Evolutionary conservation across 306 rosid genomes (phyloP).

Genomic region (Quercus bicolor): DNA sequence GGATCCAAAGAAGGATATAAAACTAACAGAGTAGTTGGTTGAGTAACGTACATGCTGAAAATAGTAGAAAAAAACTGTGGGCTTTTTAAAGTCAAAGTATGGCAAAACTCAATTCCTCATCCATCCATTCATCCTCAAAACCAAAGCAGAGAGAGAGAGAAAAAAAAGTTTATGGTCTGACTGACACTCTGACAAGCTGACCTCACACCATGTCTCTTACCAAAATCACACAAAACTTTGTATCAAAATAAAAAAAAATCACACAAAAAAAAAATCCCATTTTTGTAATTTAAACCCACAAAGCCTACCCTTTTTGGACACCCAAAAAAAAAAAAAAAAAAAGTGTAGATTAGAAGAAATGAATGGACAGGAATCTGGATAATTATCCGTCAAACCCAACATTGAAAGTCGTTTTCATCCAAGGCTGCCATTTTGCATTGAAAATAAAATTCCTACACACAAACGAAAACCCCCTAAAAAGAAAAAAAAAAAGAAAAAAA

Average conservation of each 20-base stretch:
- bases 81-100: background rate
- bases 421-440: conserved; percentile 12
- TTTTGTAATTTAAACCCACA: conserved; percentile 25
- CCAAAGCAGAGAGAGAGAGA: background rate
- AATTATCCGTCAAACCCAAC: conserved; percentile 41
- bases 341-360: background rate
- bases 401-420: conserved; percentile 42
- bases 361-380: conserved; percentile 46
- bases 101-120: background rate
- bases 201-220: no score
- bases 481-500: background rate
- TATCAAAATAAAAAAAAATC: no score
- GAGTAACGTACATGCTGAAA: no score
- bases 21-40: no score
- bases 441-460: conserved; percentile 16
- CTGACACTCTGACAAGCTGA: conserved; percentile 1
- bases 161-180: background rate
- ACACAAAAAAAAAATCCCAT: conserved; percentile 10
- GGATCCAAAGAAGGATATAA: no score
- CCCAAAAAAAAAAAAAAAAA: background rate
- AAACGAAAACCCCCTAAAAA: no score
- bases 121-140: background rate
- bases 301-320: conserved; percentile 21
- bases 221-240: no score
- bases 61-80: background rate